A percentile compares a stretch with the other conserved stretches of the same genome.
Evolutionary conservation across 164 flowering plant genomes (phyloP).

Genomic region (Umbilicus rupestris): DNA sequence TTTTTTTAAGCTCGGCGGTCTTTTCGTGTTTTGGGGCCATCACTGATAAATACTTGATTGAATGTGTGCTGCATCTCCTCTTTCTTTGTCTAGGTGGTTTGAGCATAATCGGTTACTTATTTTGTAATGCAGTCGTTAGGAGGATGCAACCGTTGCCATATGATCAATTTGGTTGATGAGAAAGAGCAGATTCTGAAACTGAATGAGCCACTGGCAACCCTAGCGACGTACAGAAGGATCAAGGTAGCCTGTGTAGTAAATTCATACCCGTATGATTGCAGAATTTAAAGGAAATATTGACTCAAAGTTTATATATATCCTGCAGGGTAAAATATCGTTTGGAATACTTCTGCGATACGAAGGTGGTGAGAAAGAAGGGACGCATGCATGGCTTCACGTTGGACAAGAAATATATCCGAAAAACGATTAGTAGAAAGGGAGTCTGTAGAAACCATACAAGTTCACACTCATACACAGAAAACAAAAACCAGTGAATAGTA

Average conservation of each 20-base stretch:
- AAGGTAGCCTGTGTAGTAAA: conserved; percentile 35
- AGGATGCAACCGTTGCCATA: conserved; percentile 94
- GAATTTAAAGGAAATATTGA: no score
- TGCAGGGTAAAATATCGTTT: conserved; percentile 70
- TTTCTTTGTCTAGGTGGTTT: neutral
- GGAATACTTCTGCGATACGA: conserved; percentile 58
- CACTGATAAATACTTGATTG: neutral
- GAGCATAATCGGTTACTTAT: conserved; percentile 2
- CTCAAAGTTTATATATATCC: neutral
- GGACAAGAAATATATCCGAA: conserved; percentile 40
- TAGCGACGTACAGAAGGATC: conserved; percentile 72
- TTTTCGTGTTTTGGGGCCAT: neutral
- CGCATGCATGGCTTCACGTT: conserved; percentile 34
- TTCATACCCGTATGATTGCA: neutral
- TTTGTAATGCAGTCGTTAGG: conserved; percentile 55
- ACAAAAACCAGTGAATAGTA: no score
- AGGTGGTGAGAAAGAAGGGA: neutral
- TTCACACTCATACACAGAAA: no score
- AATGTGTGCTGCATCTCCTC: neutral
- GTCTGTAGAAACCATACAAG: no score
- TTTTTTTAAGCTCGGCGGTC: neutral
- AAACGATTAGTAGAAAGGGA: conserved; percentile 11
- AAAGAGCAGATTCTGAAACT: conserved; percentile 34
- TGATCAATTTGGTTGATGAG: conserved; percentile 49
- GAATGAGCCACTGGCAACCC: conserved; percentile 82